A percentile compares a stretch with the other conserved stretches of the same genome.
phyloP scores from a whole-genome alignment of 2,329 filamentous ascomycete genomes.

The Macrophomina tecta region DNA sequence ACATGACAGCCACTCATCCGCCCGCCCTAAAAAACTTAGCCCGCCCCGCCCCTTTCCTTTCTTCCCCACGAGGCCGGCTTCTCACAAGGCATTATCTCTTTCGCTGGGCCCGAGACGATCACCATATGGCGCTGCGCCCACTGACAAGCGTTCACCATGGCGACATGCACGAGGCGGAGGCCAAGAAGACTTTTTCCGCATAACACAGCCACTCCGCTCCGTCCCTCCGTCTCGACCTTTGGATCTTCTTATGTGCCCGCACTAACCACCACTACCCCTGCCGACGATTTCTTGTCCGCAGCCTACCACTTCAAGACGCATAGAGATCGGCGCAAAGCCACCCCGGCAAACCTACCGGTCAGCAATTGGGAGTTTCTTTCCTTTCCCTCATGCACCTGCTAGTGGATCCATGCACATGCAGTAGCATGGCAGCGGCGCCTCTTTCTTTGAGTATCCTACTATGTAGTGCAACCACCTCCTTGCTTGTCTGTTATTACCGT shows the following conservation, averaged over 20 bases:
- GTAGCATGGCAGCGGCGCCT: constrained; percentile 3
- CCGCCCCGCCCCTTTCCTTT: not conserved
- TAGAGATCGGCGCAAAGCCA: constrained; percentile 3
- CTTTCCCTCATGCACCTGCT: not conserved
- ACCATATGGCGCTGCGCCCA: not conserved
- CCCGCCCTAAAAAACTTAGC: not conserved
- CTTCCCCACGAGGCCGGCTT: not conserved
- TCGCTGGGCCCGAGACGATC: not conserved
- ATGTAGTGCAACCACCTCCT: constrained; percentile 8
- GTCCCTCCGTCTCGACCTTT: not conserved
- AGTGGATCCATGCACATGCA: not conserved
- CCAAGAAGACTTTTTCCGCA: not conserved
- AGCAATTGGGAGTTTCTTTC: not conserved
- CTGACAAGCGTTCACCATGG: no score
- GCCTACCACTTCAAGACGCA: not conserved
- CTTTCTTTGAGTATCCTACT: not conserved
- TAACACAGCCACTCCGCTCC: constrained; percentile 11
- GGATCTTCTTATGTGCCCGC: not conserved
- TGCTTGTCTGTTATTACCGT: not conserved
- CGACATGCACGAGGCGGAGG: not conserved
- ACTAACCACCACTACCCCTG: not conserved
- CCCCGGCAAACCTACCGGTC: constrained; percentile 8
- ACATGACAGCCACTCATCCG: constrained; percentile 2
- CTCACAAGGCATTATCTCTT: not conserved
- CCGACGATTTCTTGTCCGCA: not conserved